Evolutionary conservation across 768 basidiomycete species (phyloP), one percentile per base, ranked within the genome.

Genomic region (Chalciporus sphaerocephalus): DNA sequence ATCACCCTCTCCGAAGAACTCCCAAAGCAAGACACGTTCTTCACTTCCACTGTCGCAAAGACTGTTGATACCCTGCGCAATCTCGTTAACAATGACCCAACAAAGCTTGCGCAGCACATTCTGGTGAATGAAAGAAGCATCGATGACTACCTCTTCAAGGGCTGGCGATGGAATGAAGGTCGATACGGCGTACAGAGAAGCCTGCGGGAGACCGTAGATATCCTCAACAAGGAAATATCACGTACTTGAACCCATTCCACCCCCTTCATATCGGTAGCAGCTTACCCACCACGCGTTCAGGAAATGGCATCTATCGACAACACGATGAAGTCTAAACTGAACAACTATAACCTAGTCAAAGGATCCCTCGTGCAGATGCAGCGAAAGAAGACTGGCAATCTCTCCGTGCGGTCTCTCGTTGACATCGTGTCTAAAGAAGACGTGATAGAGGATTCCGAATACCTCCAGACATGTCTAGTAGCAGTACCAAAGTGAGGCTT

Each of bases 231-330:
- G 80, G 94, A 90, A 64, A 51, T 57, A 40, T 59, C 56, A 56
- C 50, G 27, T 40, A 11, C 25, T 24, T 42, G 50, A 45, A 33
- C 40, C 46, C 50, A 46, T 17, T 38, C 46, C 49, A 41, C 34
- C 43, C 45, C 51, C 38, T 64, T 55, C 53, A 57, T 50, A 44
- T 47, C 42, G 15, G 33, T 39, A 34, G 22, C 57, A 40, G 53
- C 62, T 59, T 51, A 47, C 53, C 55, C 0, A 58, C 33, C 60
- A 55, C 60, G 44, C 53, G 45, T 40, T 35, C 43, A 64, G 94
- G 96, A 98, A 75, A 91, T 95, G 82, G 74, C 74, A 18, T 92
- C 91, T 17, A 92, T 98, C 51, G 96, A 99, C 66, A 89, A 87
- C 60, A 83, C 88, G 30, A 88, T 96, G 79, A 95, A 95, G 71